A percentile compares a stretch with the other conserved stretches of the same genome.
Evolutionary conservation across 257 asterid genomes (phyloP).

Genomic region (Leonotis leonurus): DNA sequence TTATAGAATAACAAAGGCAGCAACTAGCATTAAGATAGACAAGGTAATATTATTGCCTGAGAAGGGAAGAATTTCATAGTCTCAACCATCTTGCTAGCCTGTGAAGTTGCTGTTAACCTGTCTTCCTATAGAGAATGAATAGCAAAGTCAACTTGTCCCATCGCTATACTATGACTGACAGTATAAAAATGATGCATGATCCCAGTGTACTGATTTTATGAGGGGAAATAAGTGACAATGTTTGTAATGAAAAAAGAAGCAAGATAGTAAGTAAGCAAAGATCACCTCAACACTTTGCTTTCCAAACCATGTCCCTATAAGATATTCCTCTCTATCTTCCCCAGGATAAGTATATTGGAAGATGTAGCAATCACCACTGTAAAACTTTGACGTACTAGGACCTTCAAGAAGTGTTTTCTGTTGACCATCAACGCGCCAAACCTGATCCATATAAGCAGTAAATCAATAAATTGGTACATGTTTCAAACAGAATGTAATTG

Average conservation of each 20-base stretch:
- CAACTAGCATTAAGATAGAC: conserved; percentile 4
- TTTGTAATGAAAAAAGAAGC: background rate
- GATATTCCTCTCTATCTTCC: conserved; percentile 54
- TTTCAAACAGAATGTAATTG: background rate
- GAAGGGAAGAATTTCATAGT: conserved; percentile 72
- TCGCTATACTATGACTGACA: background rate
- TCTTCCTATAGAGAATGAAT: conserved; percentile 59
- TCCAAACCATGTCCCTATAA: conserved; percentile 83
- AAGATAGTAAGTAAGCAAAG: conserved; percentile 3
- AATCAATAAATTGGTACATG: conserved; percentile 2
- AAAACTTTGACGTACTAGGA: conserved; percentile 47
- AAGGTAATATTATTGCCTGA: conserved; percentile 55
- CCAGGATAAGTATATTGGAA: conserved; percentile 59
- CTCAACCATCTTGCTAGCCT: conserved; percentile 92
- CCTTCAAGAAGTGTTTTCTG: conserved; percentile 38
- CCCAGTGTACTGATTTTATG: background rate
- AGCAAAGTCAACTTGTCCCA: conserved; percentile 19
- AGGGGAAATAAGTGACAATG: background rate
- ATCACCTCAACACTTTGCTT: conserved; percentile 60
- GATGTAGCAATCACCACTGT: conserved; percentile 80
- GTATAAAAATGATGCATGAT: background rate
- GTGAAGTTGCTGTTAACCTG: conserved; percentile 60
- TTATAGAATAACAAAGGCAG: conserved; percentile 3
- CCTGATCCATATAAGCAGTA: conserved; percentile 36
- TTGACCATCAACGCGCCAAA: conserved; percentile 61